Evolutionary conservation across 2,329 filamentous ascomycete species (phyloP).

Genomic region (Cephalotrichum gorgonifer): DNA sequence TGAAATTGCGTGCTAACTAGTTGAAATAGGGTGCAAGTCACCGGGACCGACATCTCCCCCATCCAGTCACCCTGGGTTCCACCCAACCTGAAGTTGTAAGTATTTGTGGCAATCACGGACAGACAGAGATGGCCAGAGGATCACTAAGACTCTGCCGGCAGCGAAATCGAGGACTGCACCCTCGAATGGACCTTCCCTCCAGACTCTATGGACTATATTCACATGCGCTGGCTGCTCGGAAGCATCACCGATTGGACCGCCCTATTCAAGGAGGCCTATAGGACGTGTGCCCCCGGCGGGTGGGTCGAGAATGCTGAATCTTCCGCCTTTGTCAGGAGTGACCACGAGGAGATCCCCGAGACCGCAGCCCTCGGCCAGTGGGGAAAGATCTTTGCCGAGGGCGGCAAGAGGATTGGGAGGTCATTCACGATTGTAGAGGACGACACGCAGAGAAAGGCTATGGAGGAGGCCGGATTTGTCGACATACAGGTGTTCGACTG

Average conservation of each 20-base stretch:
- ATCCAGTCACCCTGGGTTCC: constrained; percentile 44
- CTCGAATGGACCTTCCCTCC: constrained; percentile 31
- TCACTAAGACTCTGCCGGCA: background rate
- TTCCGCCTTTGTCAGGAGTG: constrained; percentile 26
- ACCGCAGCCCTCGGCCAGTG: constrained; percentile 16
- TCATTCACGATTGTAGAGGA: constrained; percentile 16
- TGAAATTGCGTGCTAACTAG: too few species aligned
- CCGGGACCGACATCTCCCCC: constrained; percentile 45
- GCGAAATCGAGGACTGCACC: constrained; percentile 21
- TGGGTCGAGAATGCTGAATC: constrained; percentile 19
- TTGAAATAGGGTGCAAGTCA: constrained; percentile 28
- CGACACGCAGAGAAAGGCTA: constrained; percentile 9
- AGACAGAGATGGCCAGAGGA: too few species aligned
- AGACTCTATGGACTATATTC: constrained; percentile 46
- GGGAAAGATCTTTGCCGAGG: constrained; percentile 17
- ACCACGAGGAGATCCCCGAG: constrained; percentile 17
- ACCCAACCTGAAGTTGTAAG: constrained; percentile 28
- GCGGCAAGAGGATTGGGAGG: constrained; percentile 17
- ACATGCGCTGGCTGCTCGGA: constrained; percentile 46
- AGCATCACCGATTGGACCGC: constrained; percentile 44
- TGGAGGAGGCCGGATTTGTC: constrained; percentile 16
- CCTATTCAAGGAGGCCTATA: constrained; percentile 39
- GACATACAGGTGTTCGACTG: constrained; percentile 13
- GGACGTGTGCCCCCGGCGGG: constrained; percentile 32
- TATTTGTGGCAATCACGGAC: constrained; percentile 22